Conservation (phyloP, 106 monocot species). For the Cymbidium sinense region DNA sequence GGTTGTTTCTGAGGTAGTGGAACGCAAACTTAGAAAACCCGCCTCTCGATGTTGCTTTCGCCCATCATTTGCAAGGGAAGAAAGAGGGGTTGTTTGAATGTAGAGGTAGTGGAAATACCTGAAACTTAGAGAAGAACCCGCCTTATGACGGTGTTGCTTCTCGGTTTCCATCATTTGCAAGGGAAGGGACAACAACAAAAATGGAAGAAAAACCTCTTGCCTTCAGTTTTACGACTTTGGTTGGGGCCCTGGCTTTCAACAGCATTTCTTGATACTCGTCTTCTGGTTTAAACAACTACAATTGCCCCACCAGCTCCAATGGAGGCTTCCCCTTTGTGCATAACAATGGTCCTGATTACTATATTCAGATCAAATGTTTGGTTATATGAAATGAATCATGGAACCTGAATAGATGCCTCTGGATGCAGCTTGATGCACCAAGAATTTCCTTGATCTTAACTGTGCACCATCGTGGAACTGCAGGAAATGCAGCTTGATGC, state of each 20-base stretch:
- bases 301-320: constrained; percentile 91
- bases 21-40: too few relatives aligned
- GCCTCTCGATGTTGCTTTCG: too few relatives aligned
- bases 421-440: constrained; percentile 48
- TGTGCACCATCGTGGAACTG: constrained; percentile 89
- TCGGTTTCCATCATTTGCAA: too few relatives aligned
- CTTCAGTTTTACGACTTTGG: not conserved
- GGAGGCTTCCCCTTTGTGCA: constrained; percentile 66
- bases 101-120: too few relatives aligned
- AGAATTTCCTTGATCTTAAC: constrained; percentile 78
- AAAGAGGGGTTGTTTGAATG: too few relatives aligned
- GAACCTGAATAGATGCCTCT: constrained; percentile 83
- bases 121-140: too few relatives aligned
- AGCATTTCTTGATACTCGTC: constrained; percentile 88
- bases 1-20: too few relatives aligned
- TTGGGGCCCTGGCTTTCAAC: constrained; percentile 81
- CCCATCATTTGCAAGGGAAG: too few relatives aligned
- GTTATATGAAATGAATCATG: constrained; percentile 81
- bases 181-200: too few relatives aligned
- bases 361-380: constrained; percentile 83
- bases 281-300: constrained; percentile 73
- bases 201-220: not conserved
- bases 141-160: too few relatives aligned
- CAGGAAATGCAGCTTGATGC: constrained; percentile 83
- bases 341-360: constrained; percentile 77